Conservation (phyloP, 352 stramenopile species). For the Elongisporangium undulatum region DNA sequence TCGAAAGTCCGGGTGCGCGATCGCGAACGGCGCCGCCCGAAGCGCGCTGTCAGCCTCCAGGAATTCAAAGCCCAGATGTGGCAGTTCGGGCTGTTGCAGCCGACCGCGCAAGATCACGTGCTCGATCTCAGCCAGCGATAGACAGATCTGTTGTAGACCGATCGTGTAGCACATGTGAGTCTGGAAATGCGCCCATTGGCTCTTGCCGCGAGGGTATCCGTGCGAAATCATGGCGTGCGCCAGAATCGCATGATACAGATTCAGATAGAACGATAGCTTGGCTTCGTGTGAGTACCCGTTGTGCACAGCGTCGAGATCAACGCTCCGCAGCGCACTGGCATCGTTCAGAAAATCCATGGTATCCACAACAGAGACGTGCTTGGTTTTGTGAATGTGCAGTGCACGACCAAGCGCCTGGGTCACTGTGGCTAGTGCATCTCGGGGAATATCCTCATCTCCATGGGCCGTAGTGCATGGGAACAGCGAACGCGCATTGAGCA, state of each 20-base stretch:
- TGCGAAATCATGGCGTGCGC: conserved; percentile 73
- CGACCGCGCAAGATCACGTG: conserved; percentile 62
- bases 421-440: conserved; percentile 26
- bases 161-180: conserved; percentile 62
- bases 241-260: conserved; percentile 73
- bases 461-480: conserved; percentile 28
- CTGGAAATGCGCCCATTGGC: conserved; percentile 55
- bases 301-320: conserved; percentile 48
- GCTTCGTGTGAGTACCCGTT: conserved; percentile 48
- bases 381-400: conserved; percentile 24
- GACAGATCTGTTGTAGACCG: conserved; percentile 30
- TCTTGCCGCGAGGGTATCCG: conserved; percentile 49
- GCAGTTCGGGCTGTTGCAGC: conserved; percentile 39
- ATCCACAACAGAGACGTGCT: conserved; percentile 37
- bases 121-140: conserved; percentile 80
- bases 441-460: conserved; percentile 21
- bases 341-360: conserved; percentile 67
- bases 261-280: conserved; percentile 72
- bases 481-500: conserved; percentile 58
- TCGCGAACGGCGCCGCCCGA: conserved; percentile 13
- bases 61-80: conserved; percentile 26
- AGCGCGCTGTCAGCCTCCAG: conserved; percentile 4
- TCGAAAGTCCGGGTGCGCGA: conserved; percentile 68
- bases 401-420: conserved; percentile 14
- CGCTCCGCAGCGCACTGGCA: conserved; percentile 44